A percentile compares a stretch with the other conserved stretches of the same genome.
Conservation (phyloP, 768 basidiomycete genomes). For the Vararia minispora region DNA sequence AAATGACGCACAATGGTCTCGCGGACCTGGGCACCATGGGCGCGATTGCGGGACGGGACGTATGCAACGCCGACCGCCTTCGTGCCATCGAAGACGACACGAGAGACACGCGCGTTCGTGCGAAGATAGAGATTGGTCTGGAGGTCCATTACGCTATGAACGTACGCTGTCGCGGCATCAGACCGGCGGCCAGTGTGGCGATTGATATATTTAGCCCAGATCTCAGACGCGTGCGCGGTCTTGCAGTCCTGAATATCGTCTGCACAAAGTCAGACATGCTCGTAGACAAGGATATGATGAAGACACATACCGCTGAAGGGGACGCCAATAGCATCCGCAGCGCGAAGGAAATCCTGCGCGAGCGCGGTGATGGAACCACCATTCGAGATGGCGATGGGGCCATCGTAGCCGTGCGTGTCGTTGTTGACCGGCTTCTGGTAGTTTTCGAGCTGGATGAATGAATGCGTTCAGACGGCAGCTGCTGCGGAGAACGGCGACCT, state of each 20-base stretch:
- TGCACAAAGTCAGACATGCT: constrained; percentile 15
- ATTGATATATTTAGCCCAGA: constrained; percentile 74
- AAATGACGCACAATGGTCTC: constrained; percentile 47
- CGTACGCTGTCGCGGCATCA: constrained; percentile 57
- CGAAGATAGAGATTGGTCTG: constrained; percentile 59
- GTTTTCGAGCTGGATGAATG: constrained; percentile 45
- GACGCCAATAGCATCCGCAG: constrained; percentile 46
- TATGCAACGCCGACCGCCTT: constrained; percentile 66
- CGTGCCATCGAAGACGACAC: constrained; percentile 62
- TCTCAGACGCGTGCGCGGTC: constrained; percentile 52
- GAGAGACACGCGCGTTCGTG: constrained; percentile 53
- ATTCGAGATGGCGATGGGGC: constrained; percentile 65
- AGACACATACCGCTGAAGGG: constrained; percentile 47
- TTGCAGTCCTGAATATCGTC: constrained; percentile 59
- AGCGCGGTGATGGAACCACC: constrained; percentile 53
- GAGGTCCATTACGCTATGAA: constrained; percentile 60
- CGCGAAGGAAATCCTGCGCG: constrained; percentile 61
- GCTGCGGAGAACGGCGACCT: not conserved
- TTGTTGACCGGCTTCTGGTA: constrained; percentile 66
- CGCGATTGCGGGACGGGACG: constrained; percentile 51
- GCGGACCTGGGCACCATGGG: constrained; percentile 33
- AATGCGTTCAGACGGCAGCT: not conserved
- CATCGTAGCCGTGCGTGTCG: constrained; percentile 57
- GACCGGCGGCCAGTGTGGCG: constrained; percentile 61
- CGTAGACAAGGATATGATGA: not conserved